phyloP scores from a whole-genome alignment of 2,329 filamentous ascomycete species.

The Stemphylium vesicarium region DNA sequence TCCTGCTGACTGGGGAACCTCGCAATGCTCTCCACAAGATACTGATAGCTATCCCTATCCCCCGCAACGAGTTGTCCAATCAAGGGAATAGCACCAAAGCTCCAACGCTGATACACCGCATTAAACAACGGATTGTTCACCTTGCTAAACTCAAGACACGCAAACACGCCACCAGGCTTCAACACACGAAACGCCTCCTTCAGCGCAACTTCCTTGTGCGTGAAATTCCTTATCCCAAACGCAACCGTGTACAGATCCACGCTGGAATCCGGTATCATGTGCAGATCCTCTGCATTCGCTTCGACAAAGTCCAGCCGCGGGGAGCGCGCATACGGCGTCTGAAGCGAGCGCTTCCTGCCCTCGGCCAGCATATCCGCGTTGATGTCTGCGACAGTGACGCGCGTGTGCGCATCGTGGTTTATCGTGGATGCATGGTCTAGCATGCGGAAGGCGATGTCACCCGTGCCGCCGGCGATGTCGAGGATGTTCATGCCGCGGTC shows the following conservation, averaged over 20 bases:
- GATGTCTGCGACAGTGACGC: slow-evolving; percentile 93
- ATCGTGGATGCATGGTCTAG: slow-evolving; percentile 84
- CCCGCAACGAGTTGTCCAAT: slow-evolving; percentile 95
- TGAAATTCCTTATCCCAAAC: slow-evolving; percentile 97
- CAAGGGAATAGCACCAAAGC: slow-evolving; percentile 89
- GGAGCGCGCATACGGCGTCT: slow-evolving; percentile 64
- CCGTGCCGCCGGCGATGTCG: slow-evolving; percentile 95
- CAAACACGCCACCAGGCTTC: slow-evolving; percentile 93
- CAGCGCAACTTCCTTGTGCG: slow-evolving; percentile 83
- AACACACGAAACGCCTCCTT: slow-evolving; percentile 85
- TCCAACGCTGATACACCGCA: slow-evolving; percentile 92
- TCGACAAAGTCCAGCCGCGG: slow-evolving; percentile 75
- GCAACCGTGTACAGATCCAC: slow-evolving; percentile 96
- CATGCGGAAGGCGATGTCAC: slow-evolving; percentile 97
- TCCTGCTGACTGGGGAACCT: slow-evolving; percentile 84
- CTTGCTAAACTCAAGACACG: slow-evolving; percentile 94
- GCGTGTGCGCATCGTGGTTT: slow-evolving; percentile 79
- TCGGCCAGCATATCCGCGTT: slow-evolving; percentile 94
- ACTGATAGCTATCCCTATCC: slow-evolving; percentile 96
- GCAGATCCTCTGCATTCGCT: slow-evolving; percentile 84
- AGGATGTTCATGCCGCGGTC: slow-evolving; percentile 73
- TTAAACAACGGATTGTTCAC: slow-evolving; percentile 81
- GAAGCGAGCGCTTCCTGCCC: slow-evolving; percentile 76
- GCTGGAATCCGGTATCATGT: slow-evolving; percentile 68
- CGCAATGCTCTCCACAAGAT: slow-evolving; percentile 97